phyloP scores from a whole-genome alignment of 306 rosid species.

The Prunus kanzakura region DNA sequence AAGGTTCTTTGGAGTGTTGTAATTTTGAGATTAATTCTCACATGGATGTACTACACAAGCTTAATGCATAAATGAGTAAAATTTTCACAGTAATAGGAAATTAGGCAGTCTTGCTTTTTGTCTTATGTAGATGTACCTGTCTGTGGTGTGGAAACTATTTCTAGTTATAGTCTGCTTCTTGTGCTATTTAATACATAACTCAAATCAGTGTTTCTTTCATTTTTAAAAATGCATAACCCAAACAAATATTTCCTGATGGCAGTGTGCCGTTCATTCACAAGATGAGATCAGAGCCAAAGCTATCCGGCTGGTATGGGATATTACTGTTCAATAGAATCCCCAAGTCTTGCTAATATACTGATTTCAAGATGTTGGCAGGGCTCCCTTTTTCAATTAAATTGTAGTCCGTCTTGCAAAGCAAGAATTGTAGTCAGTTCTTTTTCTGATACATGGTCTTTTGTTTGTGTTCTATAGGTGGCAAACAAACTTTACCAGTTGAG shows the following conservation, averaged over 20 bases:
- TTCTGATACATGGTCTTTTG: constrained; percentile 3
- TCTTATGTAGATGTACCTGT: background rate
- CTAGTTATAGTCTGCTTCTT: constrained; percentile 4
- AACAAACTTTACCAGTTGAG: constrained; percentile 89
- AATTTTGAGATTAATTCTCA: background rate
- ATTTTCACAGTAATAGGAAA: background rate
- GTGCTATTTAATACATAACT: background rate
- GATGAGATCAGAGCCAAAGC: constrained; percentile 96
- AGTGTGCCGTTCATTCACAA: constrained; percentile 94
- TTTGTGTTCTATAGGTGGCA: constrained; percentile 63
- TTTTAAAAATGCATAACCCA: background rate
- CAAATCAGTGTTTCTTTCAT: background rate
- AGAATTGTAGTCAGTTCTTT: constrained; percentile 8
- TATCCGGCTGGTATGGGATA: constrained; percentile 81
- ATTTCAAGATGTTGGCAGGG: constrained; percentile 12
- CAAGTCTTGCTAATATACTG: background rate
- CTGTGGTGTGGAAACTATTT: background rate
- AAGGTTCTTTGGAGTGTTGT: background rate
- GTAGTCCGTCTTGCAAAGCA: constrained; percentile 4
- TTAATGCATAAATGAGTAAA: background rate
- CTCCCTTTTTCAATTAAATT: constrained; percentile 3
- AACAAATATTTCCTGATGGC: constrained; percentile 33
- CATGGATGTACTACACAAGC: background rate
- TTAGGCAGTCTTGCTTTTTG: background rate
- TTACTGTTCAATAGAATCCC: background rate